phyloP scores from a whole-genome alignment of 305 asterid genomes.

The Fraxinus albicans region DNA sequence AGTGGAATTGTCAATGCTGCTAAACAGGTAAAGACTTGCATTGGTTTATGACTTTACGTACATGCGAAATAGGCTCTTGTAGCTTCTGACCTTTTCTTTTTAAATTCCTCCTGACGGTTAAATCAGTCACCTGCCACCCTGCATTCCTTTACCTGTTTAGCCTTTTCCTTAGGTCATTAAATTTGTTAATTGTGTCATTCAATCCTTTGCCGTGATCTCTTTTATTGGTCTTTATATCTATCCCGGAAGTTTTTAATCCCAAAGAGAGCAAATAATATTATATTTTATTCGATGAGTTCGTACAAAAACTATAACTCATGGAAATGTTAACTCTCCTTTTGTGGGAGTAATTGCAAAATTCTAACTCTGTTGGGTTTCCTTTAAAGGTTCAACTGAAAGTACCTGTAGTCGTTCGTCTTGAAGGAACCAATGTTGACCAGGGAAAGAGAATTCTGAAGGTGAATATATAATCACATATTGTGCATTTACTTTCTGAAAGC shows the following conservation, averaged over 20 bases:
- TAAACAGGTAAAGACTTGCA: conserved; percentile 53
- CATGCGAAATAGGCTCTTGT: not conserved
- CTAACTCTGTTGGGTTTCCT: conserved; percentile 21
- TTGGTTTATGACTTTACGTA: not conserved
- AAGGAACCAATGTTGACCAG: conserved; percentile 97
- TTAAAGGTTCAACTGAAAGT: conserved; percentile 87
- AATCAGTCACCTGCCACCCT: not conserved
- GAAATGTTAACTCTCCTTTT: not conserved
- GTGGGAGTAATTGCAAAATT: conserved; percentile 9
- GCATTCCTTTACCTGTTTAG: not conserved
- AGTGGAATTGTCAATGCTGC: conserved; percentile 99
- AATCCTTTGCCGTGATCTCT: not conserved
- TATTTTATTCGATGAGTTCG: not conserved
- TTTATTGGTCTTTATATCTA: not conserved
- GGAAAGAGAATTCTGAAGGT: conserved; percentile 99
- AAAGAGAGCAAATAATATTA: not conserved
- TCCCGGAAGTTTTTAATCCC: not conserved
- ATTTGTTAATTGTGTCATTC: not conserved
- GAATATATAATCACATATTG: conserved; percentile 13
- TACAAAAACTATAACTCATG: not conserved
- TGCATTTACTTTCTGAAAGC: conserved; percentile 5
- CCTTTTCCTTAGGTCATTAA: not conserved
- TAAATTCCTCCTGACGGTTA: not conserved
- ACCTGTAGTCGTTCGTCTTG: conserved; percentile 97
- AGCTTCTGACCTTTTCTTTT: not conserved